Evolutionary conservation across 768 basidiomycete species (phyloP).

Genomic region (Tricholoma sp.): DNA sequence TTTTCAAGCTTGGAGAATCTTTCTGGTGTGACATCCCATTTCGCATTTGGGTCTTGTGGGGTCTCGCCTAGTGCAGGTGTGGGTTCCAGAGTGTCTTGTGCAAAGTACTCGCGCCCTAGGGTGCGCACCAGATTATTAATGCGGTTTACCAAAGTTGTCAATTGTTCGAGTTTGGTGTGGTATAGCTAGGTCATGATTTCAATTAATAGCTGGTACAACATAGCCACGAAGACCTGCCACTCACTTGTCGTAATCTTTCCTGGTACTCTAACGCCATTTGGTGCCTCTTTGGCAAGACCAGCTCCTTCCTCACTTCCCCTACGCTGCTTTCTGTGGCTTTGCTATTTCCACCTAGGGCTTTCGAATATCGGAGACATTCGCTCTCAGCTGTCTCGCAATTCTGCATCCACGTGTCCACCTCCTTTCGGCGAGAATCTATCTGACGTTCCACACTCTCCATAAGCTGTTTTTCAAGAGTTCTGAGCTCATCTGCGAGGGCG

Average conservation of each 20-base stretch:
- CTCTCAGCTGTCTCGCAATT: slow-evolving; percentile 59
- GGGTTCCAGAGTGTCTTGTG: slow-evolving; percentile 49
- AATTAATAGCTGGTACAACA: slow-evolving; percentile 3
- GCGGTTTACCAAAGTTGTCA: slow-evolving; percentile 65
- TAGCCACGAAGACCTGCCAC: slow-evolving; percentile 17
- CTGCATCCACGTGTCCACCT: slow-evolving; percentile 72
- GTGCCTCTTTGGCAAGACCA: slow-evolving; percentile 66
- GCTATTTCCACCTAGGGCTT: slow-evolving; percentile 66
- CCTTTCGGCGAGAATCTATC: slow-evolving; percentile 61
- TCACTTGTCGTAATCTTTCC: slow-evolving; percentile 75
- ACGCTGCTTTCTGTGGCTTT: slow-evolving; percentile 63
- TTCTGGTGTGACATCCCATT: slow-evolving; percentile 75
- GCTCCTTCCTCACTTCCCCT: slow-evolving; percentile 66
- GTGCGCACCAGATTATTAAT: slow-evolving; percentile 54
- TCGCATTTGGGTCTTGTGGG: slow-evolving; percentile 30
- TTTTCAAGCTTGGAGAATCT: slow-evolving; percentile 78
- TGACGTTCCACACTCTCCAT: slow-evolving; percentile 71
- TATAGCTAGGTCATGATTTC: slow-evolving; percentile 61
- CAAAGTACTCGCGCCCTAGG: slow-evolving; percentile 55
- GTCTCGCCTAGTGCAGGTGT: slow-evolving; percentile 37
- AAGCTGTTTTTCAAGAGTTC: slow-evolving; percentile 67
- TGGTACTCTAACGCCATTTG: slow-evolving; percentile 66
- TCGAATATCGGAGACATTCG: slow-evolving; percentile 61
- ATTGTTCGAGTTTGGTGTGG: slow-evolving; percentile 72
- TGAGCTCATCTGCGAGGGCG: slow-evolving; percentile 78